These are phyloP conservation scores for Scheffersomyces cryptocercus DNA, from an alignment of 1,139 yeast species.

Conservation along the genomic window DNA sequence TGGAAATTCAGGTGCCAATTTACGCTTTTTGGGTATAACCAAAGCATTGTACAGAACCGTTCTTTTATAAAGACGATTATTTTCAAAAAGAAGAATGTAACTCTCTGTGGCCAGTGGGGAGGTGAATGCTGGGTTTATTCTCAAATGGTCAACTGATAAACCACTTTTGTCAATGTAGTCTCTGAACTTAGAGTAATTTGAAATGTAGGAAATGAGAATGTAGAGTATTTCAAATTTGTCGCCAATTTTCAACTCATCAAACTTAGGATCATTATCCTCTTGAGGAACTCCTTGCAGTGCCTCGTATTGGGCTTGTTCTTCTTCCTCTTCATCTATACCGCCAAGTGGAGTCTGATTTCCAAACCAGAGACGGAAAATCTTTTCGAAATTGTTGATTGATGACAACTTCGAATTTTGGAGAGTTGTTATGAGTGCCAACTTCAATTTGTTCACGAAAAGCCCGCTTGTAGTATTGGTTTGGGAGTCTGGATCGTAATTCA, in stretches of 20 bases:
- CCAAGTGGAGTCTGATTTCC: constrained; percentile 41
- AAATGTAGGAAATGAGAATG: constrained; percentile 38
- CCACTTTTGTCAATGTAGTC: constrained; percentile 43
- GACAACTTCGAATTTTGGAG: constrained; percentile 30
- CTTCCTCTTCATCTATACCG: constrained; percentile 29
- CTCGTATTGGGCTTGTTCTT: constrained; percentile 15
- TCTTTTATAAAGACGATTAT: constrained; percentile 44
- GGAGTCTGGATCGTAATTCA: constrained; percentile 6
- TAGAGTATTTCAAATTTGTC: constrained; percentile 51
- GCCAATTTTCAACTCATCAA: constrained; percentile 37
- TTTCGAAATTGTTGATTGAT: constrained; percentile 44
- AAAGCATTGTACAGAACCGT: constrained; percentile 32
- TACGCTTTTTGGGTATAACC: constrained; percentile 43
- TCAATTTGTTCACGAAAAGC: constrained; percentile 42
- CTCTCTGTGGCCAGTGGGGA: constrained; percentile 23
- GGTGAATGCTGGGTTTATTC: constrained; percentile 24
- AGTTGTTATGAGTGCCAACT: constrained; percentile 40
- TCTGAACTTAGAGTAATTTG: constrained; percentile 40
- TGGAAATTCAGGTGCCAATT: constrained; percentile 35
- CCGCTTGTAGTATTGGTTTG: constrained; percentile 2
- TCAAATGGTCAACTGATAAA: constrained; percentile 31
- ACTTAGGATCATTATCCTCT: constrained; percentile 21
- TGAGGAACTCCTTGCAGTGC: constrained; percentile 11
- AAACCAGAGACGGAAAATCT: constrained; percentile 45
- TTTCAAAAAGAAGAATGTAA: constrained; percentile 45